Conservation (phyloP, 495 filamentous ascomycete genomes). For the Sabuloglossum arenarium region DNA sequence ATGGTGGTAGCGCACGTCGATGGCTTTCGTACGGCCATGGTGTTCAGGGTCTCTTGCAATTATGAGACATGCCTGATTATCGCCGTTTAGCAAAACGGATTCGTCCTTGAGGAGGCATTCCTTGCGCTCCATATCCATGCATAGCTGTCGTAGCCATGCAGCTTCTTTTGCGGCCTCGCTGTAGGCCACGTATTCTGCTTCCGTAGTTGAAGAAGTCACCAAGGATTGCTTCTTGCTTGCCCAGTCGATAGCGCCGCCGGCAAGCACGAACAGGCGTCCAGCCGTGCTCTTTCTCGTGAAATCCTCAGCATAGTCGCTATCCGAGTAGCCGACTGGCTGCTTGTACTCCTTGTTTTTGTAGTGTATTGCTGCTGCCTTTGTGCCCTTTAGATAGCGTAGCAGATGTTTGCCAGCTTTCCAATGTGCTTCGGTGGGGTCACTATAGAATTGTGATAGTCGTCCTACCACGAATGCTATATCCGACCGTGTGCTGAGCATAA, state of each 20-base stretch:
- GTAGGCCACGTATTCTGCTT: constrained; percentile 3
- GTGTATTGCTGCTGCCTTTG: neutral
- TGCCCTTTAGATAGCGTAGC: neutral
- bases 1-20: constrained; percentile 10
- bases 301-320: constrained; percentile 8
- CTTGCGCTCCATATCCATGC: neutral
- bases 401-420: neutral
- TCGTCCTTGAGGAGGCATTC: neutral
- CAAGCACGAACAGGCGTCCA: constrained; percentile 1
- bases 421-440: neutral
- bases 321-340: neutral
- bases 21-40: constrained; percentile 11
- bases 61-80: constrained; percentile 8
- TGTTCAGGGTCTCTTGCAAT: constrained; percentile 7
- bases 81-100: neutral
- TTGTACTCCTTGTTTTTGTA: neutral
- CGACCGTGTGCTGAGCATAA: neutral
- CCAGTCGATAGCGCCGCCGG: constrained; percentile 1
- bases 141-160: neutral
- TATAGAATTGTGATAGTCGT: neutral
- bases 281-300: neutral
- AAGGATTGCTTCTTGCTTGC: neutral
- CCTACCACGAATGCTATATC: neutral
- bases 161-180: constrained; percentile 2
- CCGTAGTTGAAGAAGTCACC: neutral